Conservation (phyloP, 108 stramenopile genomes). For the Skeletonema costatum region DNA sequence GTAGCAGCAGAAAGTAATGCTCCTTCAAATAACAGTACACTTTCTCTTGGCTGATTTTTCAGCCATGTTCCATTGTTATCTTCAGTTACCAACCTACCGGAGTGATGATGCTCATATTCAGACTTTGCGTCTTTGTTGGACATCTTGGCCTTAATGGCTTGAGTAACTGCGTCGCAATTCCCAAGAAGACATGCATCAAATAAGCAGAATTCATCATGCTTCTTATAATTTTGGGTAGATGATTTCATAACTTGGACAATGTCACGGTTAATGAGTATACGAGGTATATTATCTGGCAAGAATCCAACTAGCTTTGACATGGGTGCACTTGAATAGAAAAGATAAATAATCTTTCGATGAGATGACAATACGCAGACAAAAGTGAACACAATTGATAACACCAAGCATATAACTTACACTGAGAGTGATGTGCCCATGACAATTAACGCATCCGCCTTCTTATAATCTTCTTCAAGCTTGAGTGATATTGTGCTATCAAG, state of each 20-base stretch:
- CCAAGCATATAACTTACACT: constrained; percentile 53
- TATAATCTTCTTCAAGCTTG: constrained; percentile 65
- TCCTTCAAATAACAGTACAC: constrained; percentile 79
- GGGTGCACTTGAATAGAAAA: constrained; percentile 57
- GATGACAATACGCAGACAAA: background rate
- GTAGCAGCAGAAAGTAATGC: constrained; percentile 35
- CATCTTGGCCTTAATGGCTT: constrained; percentile 57
- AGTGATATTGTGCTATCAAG: constrained; percentile 58
- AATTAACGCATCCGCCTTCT: constrained; percentile 82
- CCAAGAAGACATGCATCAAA: constrained; percentile 86
- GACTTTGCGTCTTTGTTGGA: background rate
- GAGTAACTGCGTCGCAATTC: constrained; percentile 83
- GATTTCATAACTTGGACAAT: constrained; percentile 58
- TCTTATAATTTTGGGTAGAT: constrained; percentile 31
- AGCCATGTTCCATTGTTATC: constrained; percentile 12
- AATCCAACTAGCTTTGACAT: constrained; percentile 82
- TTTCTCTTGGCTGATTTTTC: constrained; percentile 62
- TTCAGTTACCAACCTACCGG: background rate
- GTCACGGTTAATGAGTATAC: constrained; percentile 85
- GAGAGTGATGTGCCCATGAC: constrained; percentile 89
- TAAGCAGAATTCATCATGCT: constrained; percentile 39
- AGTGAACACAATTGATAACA: background rate
- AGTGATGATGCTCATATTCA: background rate
- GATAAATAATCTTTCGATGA: background rate
- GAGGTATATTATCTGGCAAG: constrained; percentile 64